These are phyloP conservation scores for Eutrema japonicum DNA, from an alignment of 345 rosid species.

Conservation along the genomic window DNA sequence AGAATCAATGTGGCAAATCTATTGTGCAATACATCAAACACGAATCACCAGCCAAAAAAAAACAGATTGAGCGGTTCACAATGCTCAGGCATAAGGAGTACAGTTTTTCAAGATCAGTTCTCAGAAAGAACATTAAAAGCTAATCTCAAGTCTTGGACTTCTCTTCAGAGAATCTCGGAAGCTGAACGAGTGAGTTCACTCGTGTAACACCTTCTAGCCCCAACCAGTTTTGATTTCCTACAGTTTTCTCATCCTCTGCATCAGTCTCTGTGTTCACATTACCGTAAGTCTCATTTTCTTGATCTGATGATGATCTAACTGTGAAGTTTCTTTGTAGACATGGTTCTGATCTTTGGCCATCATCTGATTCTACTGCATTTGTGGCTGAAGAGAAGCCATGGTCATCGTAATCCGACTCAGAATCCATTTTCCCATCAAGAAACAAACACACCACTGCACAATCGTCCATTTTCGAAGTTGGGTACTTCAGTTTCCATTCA, in stretches of 20 bases:
- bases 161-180: conserved; percentile 92
- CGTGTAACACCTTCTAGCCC: conserved; percentile 96
- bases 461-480: conserved; percentile 98
- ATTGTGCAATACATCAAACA: conserved; percentile 35
- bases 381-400: conserved; percentile 91
- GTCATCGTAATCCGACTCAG: conserved; percentile 72
- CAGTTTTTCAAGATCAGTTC: conserved; percentile 8
- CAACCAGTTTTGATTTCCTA: conserved; percentile 84
- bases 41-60: conserved; percentile 1
- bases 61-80: background rate
- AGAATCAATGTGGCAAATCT: conserved; percentile 32
- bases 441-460: conserved; percentile 98
- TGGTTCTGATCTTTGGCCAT: conserved; percentile 86
- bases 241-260: conserved; percentile 44
- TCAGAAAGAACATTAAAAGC: conserved; percentile 13
- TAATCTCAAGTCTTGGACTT: conserved; percentile 52
- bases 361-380: conserved; percentile 79
- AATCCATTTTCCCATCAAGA: conserved; percentile 94
- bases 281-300: conserved; percentile 55
- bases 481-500: conserved; percentile 96
- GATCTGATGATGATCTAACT: conserved; percentile 72
- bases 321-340: conserved; percentile 82
- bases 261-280: conserved; percentile 31
- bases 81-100: conserved; percentile 5
- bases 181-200: conserved; percentile 97